A percentile compares a stretch with the other conserved stretches of the same genome.
These are phyloP conservation scores for Coemansia sp. DNA, from an alignment of 192 early-diverging fungal species.

Conservation along the genomic window DNA sequence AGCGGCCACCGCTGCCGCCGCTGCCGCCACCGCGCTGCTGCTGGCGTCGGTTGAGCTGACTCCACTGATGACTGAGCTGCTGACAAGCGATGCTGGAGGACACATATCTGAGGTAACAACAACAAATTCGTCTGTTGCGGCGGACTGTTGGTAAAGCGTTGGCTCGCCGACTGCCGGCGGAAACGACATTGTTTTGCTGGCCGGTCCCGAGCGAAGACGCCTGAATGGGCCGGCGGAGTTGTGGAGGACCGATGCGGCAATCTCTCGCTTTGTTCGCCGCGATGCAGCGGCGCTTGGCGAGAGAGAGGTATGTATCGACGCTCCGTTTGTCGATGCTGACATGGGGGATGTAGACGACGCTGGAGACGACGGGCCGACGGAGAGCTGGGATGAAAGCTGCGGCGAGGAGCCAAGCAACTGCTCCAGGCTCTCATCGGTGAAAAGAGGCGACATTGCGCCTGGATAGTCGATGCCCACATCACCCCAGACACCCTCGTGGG, in stretches of 20 bases:
- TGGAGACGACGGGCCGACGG: conserved; percentile 10
- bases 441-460: conserved; percentile 39
- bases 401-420: conserved; percentile 47
- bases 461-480: conserved; percentile 38
- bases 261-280: conserved; percentile 45
- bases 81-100: conserved; percentile 48
- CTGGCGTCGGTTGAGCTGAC: conserved; percentile 29
- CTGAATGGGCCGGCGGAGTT: conserved; percentile 47
- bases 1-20: conserved; percentile 15
- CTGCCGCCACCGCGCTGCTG: conserved; percentile 17
- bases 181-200: conserved; percentile 43
- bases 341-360: conserved; percentile 5
- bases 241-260: conserved; percentile 45
- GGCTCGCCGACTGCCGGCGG: conserved; percentile 30
- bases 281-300: conserved; percentile 24
- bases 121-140: conserved; percentile 44
- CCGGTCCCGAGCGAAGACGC: conserved; percentile 31
- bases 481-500: conserved; percentile 20
- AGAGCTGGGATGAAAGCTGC: conserved; percentile 13
- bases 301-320: background rate
- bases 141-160: conserved; percentile 2
- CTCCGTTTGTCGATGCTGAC: background rate
- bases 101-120: conserved; percentile 54
- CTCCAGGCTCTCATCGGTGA: conserved; percentile 50
- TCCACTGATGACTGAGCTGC: conserved; percentile 52